Evolutionary conservation across 257 asterid species (phyloP).

Genomic region (Plantago ovata): DNA sequence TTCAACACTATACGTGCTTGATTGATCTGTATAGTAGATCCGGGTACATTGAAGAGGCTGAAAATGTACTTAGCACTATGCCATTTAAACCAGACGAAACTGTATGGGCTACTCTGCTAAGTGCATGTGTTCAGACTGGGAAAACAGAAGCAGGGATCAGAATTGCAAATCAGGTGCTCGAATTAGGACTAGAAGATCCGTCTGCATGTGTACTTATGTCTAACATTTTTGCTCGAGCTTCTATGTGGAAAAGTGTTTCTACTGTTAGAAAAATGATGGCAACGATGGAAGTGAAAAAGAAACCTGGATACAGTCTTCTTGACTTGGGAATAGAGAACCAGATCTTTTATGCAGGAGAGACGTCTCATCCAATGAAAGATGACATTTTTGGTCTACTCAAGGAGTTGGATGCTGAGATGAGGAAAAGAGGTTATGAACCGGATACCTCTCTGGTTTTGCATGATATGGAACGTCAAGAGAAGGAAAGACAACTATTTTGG

Average conservation of each 20-base stretch:
- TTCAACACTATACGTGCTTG: constrained; percentile 77
- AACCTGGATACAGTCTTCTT: constrained; percentile 70
- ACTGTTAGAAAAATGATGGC: constrained; percentile 50
- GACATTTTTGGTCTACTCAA: constrained; percentile 41
- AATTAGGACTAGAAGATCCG: constrained; percentile 49
- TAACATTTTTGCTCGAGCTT: constrained; percentile 53
- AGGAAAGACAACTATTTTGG: constrained; percentile 83
- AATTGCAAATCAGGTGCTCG: constrained; percentile 51
- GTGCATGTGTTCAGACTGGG: constrained; percentile 53
- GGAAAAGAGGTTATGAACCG: constrained; percentile 66
- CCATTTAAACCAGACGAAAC: constrained; percentile 79
- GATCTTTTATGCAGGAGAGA: constrained; percentile 72
- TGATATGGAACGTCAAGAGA: constrained; percentile 66
- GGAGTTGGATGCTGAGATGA: constrained; percentile 61
- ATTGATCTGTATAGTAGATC: constrained; percentile 75
- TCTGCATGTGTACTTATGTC: constrained; percentile 65
- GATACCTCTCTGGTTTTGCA: constrained; percentile 63
- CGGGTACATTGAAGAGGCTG: constrained; percentile 59
- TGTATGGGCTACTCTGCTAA: constrained; percentile 67
- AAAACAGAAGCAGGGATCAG: constrained; percentile 49
- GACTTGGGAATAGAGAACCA: constrained; percentile 57
- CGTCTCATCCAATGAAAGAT: constrained; percentile 44
- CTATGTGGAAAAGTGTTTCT: constrained; percentile 64
- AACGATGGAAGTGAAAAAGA: constrained; percentile 43
- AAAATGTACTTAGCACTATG: constrained; percentile 49